phyloP scores from a whole-genome alignment of 2,329 filamentous ascomycete genomes.

The Fusarium incarnatum region DNA sequence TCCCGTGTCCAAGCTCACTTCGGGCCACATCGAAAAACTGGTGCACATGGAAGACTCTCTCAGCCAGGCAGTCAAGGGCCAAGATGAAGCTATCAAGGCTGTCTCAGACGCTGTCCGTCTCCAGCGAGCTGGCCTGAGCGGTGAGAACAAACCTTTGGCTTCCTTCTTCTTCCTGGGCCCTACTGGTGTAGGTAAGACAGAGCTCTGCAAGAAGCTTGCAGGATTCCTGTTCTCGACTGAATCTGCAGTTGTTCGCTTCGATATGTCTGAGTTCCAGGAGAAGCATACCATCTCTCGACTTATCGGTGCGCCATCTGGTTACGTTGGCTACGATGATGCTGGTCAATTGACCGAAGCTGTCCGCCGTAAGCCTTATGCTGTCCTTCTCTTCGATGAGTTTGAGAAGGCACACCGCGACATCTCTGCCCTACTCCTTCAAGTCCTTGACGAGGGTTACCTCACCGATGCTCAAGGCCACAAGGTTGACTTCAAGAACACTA shows the following conservation, averaged over 20 bases:
- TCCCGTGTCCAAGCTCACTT: constrained; percentile 90
- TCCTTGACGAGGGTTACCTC: constrained; percentile 94
- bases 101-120: constrained; percentile 94
- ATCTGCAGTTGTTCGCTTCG: constrained; percentile 89
- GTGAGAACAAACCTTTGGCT: constrained; percentile 89
- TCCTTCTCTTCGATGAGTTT: constrained; percentile 95
- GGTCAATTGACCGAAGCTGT: constrained; percentile 97
- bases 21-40: constrained; percentile 92
- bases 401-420: constrained; percentile 98
- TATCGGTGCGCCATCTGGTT: constrained; percentile 92
- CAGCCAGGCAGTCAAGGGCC: constrained; percentile 84
- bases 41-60: constrained; percentile 95
- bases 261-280: constrained; percentile 98
- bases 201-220: constrained; percentile 96
- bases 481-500: constrained; percentile 95
- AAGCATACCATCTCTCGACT: constrained; percentile 95
- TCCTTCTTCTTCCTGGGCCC: constrained; percentile 98
- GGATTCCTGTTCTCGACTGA: constrained; percentile 94
- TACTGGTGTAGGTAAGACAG: constrained; percentile 96
- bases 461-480: constrained; percentile 97
- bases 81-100: constrained; percentile 91
- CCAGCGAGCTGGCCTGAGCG: constrained; percentile 90
- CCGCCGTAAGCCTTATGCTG: constrained; percentile 92
- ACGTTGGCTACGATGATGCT: constrained; percentile 96
- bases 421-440: constrained; percentile 89